These are phyloP conservation scores for Penicillium lividum DNA, from an alignment of 495 filamentous ascomycete genomes.

Conservation along the genomic window DNA sequence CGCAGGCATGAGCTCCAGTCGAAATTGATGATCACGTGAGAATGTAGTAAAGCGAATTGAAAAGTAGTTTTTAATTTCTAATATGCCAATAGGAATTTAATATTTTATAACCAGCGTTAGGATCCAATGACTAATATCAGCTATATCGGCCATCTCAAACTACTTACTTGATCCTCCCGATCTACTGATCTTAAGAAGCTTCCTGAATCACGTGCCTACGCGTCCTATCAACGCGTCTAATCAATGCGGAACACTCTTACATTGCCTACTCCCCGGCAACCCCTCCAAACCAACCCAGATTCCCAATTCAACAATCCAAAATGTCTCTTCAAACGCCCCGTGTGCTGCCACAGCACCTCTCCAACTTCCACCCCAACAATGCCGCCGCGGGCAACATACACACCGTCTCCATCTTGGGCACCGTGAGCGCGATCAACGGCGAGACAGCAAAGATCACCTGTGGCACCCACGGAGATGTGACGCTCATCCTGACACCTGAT, in stretches of 20 bases:
- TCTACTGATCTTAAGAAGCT: background rate
- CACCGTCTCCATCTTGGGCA: conserved; percentile 83
- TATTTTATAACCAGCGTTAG: background rate
- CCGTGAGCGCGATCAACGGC: conserved; percentile 75
- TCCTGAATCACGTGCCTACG: conserved; percentile 10
- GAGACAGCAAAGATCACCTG: conserved; percentile 78
- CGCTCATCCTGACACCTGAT: conserved; percentile 74
- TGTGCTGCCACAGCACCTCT: conserved; percentile 66
- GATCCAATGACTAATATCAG: background rate
- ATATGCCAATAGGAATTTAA: background rate
- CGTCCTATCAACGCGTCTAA: conserved; percentile 12
- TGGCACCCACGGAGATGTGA: conserved; percentile 64
- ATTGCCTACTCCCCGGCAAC: conserved; percentile 3
- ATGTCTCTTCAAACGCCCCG: conserved; percentile 66
- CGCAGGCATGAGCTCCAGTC: conserved; percentile 2
- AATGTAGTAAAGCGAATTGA: background rate
- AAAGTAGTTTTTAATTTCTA: background rate
- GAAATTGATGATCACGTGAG: conserved; percentile 20
- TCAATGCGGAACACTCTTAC: background rate
- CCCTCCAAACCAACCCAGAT: background rate
- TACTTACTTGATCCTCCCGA: background rate
- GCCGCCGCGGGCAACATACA: conserved; percentile 46
- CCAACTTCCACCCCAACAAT: conserved; percentile 57
- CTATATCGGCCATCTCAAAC: background rate
- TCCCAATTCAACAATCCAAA: conserved; percentile 13